Evolutionary conservation across 2,329 filamentous ascomycete genomes (phyloP).

Genomic region (Calonectria hawksworthii): DNA sequence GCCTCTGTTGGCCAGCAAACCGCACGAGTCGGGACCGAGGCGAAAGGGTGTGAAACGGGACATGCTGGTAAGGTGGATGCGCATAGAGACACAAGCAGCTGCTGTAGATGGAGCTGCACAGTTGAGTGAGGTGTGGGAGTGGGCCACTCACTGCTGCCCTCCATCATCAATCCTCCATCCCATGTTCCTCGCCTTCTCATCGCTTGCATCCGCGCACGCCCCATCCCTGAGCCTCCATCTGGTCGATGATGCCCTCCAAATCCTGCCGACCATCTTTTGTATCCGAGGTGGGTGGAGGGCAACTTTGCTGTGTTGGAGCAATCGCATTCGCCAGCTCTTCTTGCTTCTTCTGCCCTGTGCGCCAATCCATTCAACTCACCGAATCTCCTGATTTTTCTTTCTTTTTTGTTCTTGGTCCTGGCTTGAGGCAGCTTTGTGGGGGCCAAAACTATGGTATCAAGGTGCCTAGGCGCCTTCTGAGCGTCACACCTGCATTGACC

Average conservation of each 20-base stretch:
- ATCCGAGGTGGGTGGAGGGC: not conserved
- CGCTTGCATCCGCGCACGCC: not conserved
- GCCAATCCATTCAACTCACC: slow-evolving; percentile 3
- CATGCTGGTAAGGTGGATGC: not conserved
- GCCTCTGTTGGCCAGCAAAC: not conserved
- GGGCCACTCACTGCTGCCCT: not conserved
- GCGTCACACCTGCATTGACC: slow-evolving; percentile 40
- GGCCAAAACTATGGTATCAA: slow-evolving; percentile 11
- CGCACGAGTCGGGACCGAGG: not conserved
- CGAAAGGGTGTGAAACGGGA: slow-evolving; percentile 24
- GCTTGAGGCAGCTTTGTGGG: slow-evolving; percentile 2
- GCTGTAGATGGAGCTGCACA: not conserved
- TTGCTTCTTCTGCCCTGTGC: not conserved
- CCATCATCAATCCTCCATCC: not conserved
- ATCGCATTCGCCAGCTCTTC: slow-evolving; percentile 1
- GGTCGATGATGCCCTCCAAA: slow-evolving; percentile 8
- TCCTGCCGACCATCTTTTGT: slow-evolving; percentile 10
- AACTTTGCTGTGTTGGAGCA: not conserved
- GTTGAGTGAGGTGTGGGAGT: slow-evolving; percentile 1
- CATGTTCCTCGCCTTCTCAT: slow-evolving; percentile 1
- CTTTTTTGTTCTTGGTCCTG: not conserved
- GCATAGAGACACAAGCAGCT: not conserved
- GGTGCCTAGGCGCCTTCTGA: not conserved
- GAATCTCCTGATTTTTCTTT: not conserved
- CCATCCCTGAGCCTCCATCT: not conserved